Base-by-base conservation (phyloP, 495 filamentous ascomycete species). In the Wilcoxina mikolae region DNA sequence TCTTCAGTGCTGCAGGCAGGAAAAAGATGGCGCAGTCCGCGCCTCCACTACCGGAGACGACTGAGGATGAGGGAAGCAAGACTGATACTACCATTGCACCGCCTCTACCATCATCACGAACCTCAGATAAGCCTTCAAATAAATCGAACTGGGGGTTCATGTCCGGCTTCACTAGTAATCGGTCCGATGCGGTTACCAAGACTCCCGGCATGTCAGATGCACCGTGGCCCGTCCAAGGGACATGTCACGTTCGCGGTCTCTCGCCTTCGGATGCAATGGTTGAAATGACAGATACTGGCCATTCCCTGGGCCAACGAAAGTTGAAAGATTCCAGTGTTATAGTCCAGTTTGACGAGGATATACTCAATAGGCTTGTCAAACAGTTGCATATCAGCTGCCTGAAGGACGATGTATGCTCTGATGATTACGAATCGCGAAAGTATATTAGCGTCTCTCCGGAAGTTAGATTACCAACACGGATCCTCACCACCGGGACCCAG, bases 201-300 rank as follows among this genome's bases (percentile, higher is more conserved):
- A 72, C 78, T 44, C 75, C 81, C 0, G 82, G 82, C 7, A 71
- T 78, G 25, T 60, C 76, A 33, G 69, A 80, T 27, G 74, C 83
- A 12, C 70, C 80, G 39, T 91, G 85, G 85, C 85, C 85, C 26
- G 78, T 79, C 49, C 71, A 69, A 61, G 82, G 71, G 22, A 74
- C 82, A 59, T 60, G 73, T 4, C 83, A 90, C 63, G 62, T 84
- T 24, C 73, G 76, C 17, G 75, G 70, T 3, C 54, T 67, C 39
- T 15, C 7, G 33, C 15, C 46, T 29, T 20, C 27, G 1, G 46
- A 49, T 3, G 25, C 9, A 12, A 2, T 39, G 11, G 18, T 47
- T 26, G 23, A 24, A 4, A 17, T 3, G 24, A 24, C 23, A 0
- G 51, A 35, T 33, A 42, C 29, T 42, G 24, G 12, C 0, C 44